A percentile compares a stretch with the other conserved stretches of the same genome.
Evolutionary conservation across 192 early-diverging fungal species (phyloP).

Genomic region (Umbelopsis vinacea): DNA sequence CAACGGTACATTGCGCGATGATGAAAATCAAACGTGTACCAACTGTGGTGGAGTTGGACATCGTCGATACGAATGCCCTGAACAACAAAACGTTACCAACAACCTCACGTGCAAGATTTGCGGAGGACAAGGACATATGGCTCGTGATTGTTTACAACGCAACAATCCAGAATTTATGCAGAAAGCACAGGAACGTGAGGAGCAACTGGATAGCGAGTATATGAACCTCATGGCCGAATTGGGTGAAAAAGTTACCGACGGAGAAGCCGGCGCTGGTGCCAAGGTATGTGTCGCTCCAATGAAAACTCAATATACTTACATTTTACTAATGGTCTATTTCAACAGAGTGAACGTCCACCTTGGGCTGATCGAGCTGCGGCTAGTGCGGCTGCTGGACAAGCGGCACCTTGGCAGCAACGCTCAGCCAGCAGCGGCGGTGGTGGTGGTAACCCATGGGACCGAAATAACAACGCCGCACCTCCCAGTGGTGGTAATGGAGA

Average conservation of each 20-base stretch:
- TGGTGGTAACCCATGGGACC: not conserved
- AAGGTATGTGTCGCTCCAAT: not conserved
- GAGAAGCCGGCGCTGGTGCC: constrained; percentile 17
- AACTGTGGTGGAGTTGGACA: constrained; percentile 94
- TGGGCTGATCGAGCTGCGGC: constrained; percentile 39
- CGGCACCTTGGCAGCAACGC: constrained; percentile 52
- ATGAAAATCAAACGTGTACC: constrained; percentile 91
- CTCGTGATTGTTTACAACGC: constrained; percentile 88
- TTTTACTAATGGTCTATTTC: not conserved
- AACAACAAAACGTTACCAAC: constrained; percentile 83
- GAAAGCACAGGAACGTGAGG: constrained; percentile 76
- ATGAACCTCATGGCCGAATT: constrained; percentile 94
- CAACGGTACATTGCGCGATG: constrained; percentile 96
- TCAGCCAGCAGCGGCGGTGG: not conserved
- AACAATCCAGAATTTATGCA: constrained; percentile 82
- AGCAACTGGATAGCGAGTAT: constrained; percentile 90
- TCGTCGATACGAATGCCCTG: constrained; percentile 90
- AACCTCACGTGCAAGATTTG: constrained; percentile 90
- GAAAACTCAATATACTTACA: not conserved
- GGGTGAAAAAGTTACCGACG: constrained; percentile 61
- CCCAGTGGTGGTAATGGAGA: constrained; percentile 13
- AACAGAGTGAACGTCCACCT: constrained; percentile 26
- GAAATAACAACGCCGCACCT: not conserved
- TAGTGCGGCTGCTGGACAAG: constrained; percentile 24
- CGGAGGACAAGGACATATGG: constrained; percentile 88